Conservation (phyloP, 2,329 filamentous ascomycete genomes). For the Juglanconis oblonga region DNA sequence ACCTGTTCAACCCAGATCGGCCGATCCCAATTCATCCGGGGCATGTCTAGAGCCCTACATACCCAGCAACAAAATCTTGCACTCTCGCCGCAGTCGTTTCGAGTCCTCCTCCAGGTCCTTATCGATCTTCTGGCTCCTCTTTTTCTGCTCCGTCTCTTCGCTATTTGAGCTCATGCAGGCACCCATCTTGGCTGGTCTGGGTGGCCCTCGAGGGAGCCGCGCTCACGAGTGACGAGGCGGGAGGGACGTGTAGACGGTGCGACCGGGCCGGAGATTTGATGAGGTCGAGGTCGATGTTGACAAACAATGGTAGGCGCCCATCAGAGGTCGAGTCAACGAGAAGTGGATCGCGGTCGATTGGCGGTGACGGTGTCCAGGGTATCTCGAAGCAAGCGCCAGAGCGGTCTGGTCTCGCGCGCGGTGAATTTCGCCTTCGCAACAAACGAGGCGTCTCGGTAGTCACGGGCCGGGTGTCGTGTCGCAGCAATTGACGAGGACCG, state of each 20-base stretch:
- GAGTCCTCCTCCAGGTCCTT: constrained; percentile 92
- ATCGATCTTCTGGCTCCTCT: constrained; percentile 94
- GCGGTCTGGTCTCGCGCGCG: neutral
- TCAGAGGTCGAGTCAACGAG: constrained; percentile 2
- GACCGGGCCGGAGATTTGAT: constrained; percentile 1
- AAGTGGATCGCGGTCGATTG: neutral
- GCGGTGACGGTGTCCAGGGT: neutral
- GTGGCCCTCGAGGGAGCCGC: constrained; percentile 17
- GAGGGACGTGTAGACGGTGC: constrained; percentile 5
- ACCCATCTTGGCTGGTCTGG: constrained; percentile 65
- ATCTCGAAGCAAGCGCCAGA: neutral
- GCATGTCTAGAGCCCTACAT: constrained; percentile 33
- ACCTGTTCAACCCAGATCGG: neutral
- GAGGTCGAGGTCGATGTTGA: constrained; percentile 5
- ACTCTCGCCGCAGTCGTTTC: constrained; percentile 88
- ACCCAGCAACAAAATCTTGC: constrained; percentile 97
- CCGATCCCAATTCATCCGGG: neutral
- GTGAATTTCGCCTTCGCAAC: neutral
- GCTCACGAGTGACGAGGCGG: constrained; percentile 14
- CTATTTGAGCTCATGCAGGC: constrained; percentile 86
- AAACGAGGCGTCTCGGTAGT: constrained; percentile 1
- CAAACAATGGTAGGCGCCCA: constrained; percentile 14
- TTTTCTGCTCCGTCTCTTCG: constrained; percentile 89
- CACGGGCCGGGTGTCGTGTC: neutral
- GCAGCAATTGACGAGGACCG: neutral